A percentile compares a stretch with the other conserved stretches of the same genome.
Evolutionary conservation across 2,329 filamentous ascomycete species (phyloP).

Genomic region (Pseudogymnoascus sp.): DNA sequence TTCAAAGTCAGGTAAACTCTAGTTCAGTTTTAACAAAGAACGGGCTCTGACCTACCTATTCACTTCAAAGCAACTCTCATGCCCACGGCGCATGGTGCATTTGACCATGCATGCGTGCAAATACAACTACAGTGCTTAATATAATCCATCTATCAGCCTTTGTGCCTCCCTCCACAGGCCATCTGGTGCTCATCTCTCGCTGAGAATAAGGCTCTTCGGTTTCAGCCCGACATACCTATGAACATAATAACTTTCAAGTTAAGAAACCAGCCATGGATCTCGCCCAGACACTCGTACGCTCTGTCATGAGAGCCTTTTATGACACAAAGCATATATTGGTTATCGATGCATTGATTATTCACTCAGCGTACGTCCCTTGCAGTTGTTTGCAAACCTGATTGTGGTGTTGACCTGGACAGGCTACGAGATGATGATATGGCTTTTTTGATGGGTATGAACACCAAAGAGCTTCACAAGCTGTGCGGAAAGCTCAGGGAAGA

Average conservation of each 20-base stretch:
- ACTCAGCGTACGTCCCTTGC: conserved; percentile 52
- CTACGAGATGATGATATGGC: conserved; percentile 84
- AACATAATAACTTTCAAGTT: neutral
- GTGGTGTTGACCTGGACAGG: conserved; percentile 34
- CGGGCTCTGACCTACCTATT: neutral
- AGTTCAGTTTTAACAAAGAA: neutral
- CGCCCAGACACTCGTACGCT: conserved; percentile 75
- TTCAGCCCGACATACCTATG: neutral
- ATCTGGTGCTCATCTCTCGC: neutral
- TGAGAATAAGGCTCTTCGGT: neutral
- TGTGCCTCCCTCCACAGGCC: neutral
- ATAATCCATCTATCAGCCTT: neutral
- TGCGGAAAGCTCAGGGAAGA: conserved; percentile 81
- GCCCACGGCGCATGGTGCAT: neutral
- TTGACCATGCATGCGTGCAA: neutral
- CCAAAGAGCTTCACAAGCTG: conserved; percentile 85
- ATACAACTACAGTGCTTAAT: neutral
- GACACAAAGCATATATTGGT: conserved; percentile 76
- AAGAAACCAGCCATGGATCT: conserved; percentile 47
- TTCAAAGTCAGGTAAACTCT: neutral
- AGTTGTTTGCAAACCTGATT: conserved; percentile 11
- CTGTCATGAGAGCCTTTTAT: conserved; percentile 79
- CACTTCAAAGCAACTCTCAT: neutral
- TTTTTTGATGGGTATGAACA: conserved; percentile 79
- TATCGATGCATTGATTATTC: conserved; percentile 70